A percentile compares a stretch with the other conserved stretches of the same genome.
phyloP scores from a whole-genome alignment of 495 filamentous ascomycete species.

The Sabuloglossum arenarium region DNA sequence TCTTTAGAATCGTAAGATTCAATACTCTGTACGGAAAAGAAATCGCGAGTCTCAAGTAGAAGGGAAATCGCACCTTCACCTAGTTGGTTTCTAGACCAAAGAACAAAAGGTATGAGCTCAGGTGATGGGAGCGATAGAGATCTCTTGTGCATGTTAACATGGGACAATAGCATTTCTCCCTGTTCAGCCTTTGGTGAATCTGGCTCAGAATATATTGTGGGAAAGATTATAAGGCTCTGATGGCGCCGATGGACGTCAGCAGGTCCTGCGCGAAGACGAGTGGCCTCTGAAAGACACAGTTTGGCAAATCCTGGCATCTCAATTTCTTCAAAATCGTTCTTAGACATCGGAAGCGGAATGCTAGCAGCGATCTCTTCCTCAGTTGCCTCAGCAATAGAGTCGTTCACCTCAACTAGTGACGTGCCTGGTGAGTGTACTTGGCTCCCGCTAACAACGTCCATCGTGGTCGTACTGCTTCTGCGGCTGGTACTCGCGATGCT shows the following conservation, averaged over 20 bases:
- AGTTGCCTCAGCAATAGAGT: slow-evolving; percentile 11
- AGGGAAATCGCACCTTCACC: background rate
- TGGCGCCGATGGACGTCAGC: slow-evolving; percentile 28
- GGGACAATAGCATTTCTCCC: slow-evolving; percentile 6
- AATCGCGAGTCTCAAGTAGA: background rate
- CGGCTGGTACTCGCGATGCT: slow-evolving; percentile 9
- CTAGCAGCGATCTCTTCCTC: slow-evolving; percentile 23
- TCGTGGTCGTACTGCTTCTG: slow-evolving; percentile 11
- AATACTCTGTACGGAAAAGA: background rate
- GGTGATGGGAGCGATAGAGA: slow-evolving; percentile 32
- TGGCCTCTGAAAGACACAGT: slow-evolving; percentile 3
- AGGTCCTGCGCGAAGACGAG: background rate
- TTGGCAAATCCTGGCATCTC: slow-evolving; percentile 33
- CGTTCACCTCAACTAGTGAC: slow-evolving; percentile 10
- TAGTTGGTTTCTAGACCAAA: background rate
- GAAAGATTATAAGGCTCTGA: slow-evolving; percentile 38
- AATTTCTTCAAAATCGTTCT: slow-evolving; percentile 54
- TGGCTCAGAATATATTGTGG: slow-evolving; percentile 9
- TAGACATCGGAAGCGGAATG: slow-evolving; percentile 43
- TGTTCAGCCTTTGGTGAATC: background rate
- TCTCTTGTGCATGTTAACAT: slow-evolving; percentile 22
- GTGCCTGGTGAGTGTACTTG: slow-evolving; percentile 4
- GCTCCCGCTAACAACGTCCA: slow-evolving; percentile 16
- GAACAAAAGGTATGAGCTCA: slow-evolving; percentile 6
- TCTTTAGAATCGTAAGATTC: background rate